phyloP scores from a whole-genome alignment of 2,329 filamentous ascomycete species.

The Diaporthe sp. region DNA sequence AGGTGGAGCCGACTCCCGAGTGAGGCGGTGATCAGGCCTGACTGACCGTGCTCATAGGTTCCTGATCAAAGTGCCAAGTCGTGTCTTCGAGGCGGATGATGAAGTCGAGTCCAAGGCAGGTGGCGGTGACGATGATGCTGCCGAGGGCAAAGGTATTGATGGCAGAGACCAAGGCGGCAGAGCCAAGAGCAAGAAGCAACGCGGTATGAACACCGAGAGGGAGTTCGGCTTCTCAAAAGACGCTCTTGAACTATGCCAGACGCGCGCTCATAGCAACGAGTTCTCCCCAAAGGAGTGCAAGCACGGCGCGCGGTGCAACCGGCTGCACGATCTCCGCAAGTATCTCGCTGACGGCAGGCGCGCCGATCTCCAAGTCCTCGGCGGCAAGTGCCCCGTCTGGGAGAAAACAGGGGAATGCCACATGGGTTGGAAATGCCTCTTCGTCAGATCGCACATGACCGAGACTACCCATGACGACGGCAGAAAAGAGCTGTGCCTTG shows the following conservation, averaged over 20 bases:
- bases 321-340: constrained; percentile 85
- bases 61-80: constrained; percentile 53
- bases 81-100: constrained; percentile 42
- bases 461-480: constrained; percentile 85
- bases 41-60: constrained; percentile 51
- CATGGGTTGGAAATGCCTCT: constrained; percentile 94
- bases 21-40: constrained; percentile 22
- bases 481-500: constrained; percentile 82
- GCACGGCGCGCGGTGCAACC: constrained; percentile 84
- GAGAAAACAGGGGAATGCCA: constrained; percentile 81
- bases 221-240: constrained; percentile 86
- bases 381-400: constrained; percentile 85
- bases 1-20: constrained; percentile 48
- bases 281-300: constrained; percentile 84
- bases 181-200: constrained; percentile 62
- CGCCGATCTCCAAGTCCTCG: constrained; percentile 81
- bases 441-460: constrained; percentile 86
- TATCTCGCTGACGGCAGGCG: constrained; percentile 88
- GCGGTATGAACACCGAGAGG: constrained; percentile 86
- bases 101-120: constrained; percentile 37
- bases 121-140: constrained; percentile 60
- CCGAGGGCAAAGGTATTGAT: constrained; percentile 56
- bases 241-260: constrained; percentile 81
- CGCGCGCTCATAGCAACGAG: constrained; percentile 77
- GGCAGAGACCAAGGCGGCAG: constrained; percentile 42